Evolutionary conservation across 2,329 filamentous ascomycete genomes (phyloP), one percentile per base, ranked within the genome.

Genomic region (Pestalotiopsis sp.): DNA sequence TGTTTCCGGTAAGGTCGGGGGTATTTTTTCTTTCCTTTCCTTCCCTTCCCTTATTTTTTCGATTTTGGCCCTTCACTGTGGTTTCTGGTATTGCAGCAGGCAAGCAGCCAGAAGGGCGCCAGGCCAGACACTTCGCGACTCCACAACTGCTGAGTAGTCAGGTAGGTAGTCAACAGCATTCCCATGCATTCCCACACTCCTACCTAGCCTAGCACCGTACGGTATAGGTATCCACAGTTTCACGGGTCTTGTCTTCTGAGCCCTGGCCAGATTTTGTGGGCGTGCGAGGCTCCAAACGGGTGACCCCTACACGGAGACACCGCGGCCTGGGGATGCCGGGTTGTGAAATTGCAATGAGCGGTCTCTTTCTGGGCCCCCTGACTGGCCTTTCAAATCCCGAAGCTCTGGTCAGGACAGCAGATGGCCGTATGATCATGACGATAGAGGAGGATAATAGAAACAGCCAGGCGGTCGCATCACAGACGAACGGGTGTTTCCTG

Each of bases 1-100:
- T 72, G 72, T 70, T 77, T 78, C 72, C 68, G 72, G 75, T 70
- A 66, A 58, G 65, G 65, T 52, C 65, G 45, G 31, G 27, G 49
- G 63, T 7, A 27, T 38, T 57, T 13, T 25, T 7, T 31, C 12
- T 39, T 41, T 39, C 23, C 23, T 3, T 23, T 23, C 23, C 23
- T 23, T 23, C 7, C 13, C 38, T 41, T 39, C 31, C 7, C 31
- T 36, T 36, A 12, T 20, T 31, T 45, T 36, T 66, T 57, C 41
- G 17, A 6, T 36, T 31, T 25, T 25, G 31, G n/a, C 20, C 31
- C 60, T 17, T 11, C 27, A 17, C n/a, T 20, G 11, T 41, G 12
- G 27, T 36, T 7, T 39, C 13, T 41, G 12, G 27, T 36, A n/a
- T 39, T 5, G 57, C 60, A 17, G 13, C 12, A 41, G 27, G 27